A percentile compares a stretch with the other conserved stretches of the same genome.
Evolutionary conservation across 345 rosid species (phyloP).

Genomic region (Arabidopsis thaliana): TAIR10.1 NC_003071.7:8647001-8647500

Average conservation of each 20-base stretch:
- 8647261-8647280: background rate
- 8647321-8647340: background rate
- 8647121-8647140: constrained; percentile 29
- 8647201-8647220: background rate
- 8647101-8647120: constrained; percentile 28
- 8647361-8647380: background rate
- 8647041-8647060: constrained; percentile 64
- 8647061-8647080: constrained; percentile 92
- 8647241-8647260: background rate
- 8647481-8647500: background rate
- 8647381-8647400: background rate
- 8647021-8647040: constrained; percentile 45
- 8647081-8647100: constrained; percentile 50
- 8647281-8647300: background rate
- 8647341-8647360: too few relatives aligned
- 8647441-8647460: background rate
- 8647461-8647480: constrained; percentile 3
- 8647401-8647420: background rate
- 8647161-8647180: background rate
- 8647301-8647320: background rate
- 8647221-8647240: background rate
- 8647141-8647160: constrained; percentile 7
- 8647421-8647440: background rate
- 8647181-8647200: too few relatives aligned
- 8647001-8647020: constrained; percentile 35